A percentile compares a stretch with the other conserved stretches of the same genome.
phyloP scores from a whole-genome alignment of 768 basidiomycete genomes.

The Calocera viscosa region DNA sequence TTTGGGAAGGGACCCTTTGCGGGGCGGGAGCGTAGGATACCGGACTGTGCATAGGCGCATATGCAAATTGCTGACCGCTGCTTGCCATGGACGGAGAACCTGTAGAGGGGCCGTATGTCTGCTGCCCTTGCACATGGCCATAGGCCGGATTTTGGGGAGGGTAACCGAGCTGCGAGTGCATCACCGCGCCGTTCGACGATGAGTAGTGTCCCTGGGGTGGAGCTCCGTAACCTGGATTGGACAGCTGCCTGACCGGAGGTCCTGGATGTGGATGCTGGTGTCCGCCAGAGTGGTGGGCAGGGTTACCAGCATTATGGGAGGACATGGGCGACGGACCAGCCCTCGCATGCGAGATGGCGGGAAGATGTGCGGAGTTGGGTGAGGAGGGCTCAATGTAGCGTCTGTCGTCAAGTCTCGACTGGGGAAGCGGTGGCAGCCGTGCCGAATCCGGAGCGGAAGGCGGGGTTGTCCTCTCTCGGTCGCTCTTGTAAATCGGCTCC shows the following conservation, averaged over 20 bases:
- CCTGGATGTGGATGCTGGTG: conserved; percentile 6
- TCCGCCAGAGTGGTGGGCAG: background rate
- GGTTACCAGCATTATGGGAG: conserved; percentile 6
- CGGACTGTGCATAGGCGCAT: background rate
- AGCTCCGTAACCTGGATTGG: background rate
- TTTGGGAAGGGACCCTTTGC: background rate
- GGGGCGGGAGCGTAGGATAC: background rate
- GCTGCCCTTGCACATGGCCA: background rate
- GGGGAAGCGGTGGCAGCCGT: too few relatives aligned
- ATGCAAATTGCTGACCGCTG: background rate
- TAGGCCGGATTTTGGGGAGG: background rate
- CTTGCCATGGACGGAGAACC: background rate
- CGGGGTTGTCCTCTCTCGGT: background rate
- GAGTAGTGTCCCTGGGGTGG: background rate
- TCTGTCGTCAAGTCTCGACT: background rate
- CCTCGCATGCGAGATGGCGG: conserved; percentile 8
- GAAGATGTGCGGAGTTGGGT: background rate
- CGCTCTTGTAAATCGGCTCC: background rate
- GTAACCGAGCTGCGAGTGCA: conserved; percentile 2
- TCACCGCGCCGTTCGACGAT: conserved; percentile 1
- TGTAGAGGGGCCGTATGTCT: background rate
- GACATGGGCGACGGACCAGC: conserved; percentile 2
- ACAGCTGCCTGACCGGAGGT: background rate
- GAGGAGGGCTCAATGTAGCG: conserved; percentile 1
- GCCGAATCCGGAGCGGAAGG: background rate